Conservation (phyloP, 1,284 basidiomycete species). For the Sphagnurus paluster region DNA sequence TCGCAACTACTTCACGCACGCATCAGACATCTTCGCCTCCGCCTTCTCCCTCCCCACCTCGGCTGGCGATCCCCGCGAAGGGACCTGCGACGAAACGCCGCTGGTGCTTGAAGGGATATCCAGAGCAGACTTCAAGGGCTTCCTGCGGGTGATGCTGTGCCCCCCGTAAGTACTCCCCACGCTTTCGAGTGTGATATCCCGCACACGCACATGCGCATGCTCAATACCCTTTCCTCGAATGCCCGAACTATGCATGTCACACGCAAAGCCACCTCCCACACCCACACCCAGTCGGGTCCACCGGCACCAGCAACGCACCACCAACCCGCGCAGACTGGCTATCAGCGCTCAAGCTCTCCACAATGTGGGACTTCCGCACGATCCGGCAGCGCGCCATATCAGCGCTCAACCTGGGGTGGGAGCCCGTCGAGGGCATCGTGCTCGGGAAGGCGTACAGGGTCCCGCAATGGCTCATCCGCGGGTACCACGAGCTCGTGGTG, state of each 20-base stretch:
- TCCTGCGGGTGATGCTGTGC: constrained; percentile 13
- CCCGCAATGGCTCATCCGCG: not conserved
- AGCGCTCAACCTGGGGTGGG: no score
- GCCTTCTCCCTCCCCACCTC: constrained; percentile 9
- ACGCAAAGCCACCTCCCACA: not conserved
- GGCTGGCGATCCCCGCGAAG: not conserved
- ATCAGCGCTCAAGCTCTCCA: constrained; percentile 18
- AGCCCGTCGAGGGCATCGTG: not conserved
- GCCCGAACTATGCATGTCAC: not conserved
- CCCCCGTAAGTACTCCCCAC: constrained; percentile 6
- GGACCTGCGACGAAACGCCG: constrained; percentile 6
- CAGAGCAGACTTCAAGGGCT: constrained; percentile 11
- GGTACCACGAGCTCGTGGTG: constrained; percentile 1
- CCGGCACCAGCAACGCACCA: not conserved
- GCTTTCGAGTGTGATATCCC: no score
- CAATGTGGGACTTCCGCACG: constrained; percentile 19
- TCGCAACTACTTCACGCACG: constrained; percentile 8
- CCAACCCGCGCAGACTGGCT: constrained; percentile 16
- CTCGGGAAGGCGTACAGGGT: not conserved
- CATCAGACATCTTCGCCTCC: constrained; percentile 8
- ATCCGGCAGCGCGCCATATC: constrained; percentile 19
- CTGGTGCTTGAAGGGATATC: constrained; percentile 7
- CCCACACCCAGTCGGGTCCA: not conserved
- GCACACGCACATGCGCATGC: no score
- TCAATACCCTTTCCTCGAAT: no score